A percentile compares a stretch with the other conserved stretches of the same genome.
Evolutionary conservation across 306 rosid genomes (phyloP).

Genomic region (Lotus japonicus): DNA sequence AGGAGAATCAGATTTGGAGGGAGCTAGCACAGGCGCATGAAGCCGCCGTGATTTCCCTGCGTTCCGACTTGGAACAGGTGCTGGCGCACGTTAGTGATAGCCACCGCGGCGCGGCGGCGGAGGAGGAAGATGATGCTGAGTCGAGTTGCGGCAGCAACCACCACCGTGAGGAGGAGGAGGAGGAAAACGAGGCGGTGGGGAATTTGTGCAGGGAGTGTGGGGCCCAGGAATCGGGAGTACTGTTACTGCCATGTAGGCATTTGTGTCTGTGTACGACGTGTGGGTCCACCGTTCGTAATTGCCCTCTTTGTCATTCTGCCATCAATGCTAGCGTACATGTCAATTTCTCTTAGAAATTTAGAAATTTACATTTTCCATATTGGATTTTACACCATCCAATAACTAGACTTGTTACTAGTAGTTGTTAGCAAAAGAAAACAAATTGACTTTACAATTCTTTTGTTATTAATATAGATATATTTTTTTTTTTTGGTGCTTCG

Average conservation of each 20-base stretch:
- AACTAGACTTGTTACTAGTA: too few relatives aligned
- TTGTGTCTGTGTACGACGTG: slow-evolving; percentile 72
- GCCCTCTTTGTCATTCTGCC: slow-evolving; percentile 70
- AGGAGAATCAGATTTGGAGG: slow-evolving; percentile 77
- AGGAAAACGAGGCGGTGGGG: not conserved
- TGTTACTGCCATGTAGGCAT: slow-evolving; percentile 87
- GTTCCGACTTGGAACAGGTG: slow-evolving; percentile 53
- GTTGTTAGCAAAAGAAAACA: too few relatives aligned
- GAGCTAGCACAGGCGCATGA: slow-evolving; percentile 73
- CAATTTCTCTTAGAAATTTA: slow-evolving; percentile 49
- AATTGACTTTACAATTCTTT: slow-evolving; percentile 11
- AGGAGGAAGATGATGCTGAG: slow-evolving; percentile 27
- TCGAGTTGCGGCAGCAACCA: slow-evolving; percentile 64
- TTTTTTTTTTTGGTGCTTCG: not conserved
- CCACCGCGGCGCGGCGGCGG: not conserved
- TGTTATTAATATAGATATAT: not conserved
- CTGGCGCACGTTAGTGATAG: slow-evolving; percentile 43
- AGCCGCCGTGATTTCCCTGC: slow-evolving; percentile 63
- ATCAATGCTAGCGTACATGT: slow-evolving; percentile 77
- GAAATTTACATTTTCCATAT: too few relatives aligned
- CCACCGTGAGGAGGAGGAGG: not conserved
- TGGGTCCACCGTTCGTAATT: slow-evolving; percentile 60
- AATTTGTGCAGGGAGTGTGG: slow-evolving; percentile 54
- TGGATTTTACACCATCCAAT: too few relatives aligned
- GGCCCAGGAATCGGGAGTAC: slow-evolving; percentile 56